These are phyloP conservation scores for Auriscalpium vulgare DNA, from an alignment of 768 basidiomycete genomes.

Conservation along the genomic window DNA sequence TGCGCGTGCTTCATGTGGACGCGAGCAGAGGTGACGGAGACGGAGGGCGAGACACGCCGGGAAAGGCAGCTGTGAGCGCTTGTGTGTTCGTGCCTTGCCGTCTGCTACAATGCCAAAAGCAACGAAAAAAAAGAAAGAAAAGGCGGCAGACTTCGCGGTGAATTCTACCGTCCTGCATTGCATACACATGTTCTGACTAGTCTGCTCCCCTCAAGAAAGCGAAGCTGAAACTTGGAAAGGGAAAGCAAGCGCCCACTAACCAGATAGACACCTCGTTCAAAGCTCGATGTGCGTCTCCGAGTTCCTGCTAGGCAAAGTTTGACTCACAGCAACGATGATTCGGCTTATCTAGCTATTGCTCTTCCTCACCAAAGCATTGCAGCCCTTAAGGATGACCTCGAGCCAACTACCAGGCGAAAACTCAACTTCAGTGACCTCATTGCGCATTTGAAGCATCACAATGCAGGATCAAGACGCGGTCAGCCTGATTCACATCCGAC, in stretches of 20 bases:
- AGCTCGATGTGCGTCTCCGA: conserved; percentile 63
- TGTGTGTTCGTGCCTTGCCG: conserved; percentile 2
- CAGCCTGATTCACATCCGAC: background rate
- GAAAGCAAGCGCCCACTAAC: conserved; percentile 75
- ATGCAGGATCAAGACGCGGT: conserved; percentile 69
- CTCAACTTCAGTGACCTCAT: conserved; percentile 73
- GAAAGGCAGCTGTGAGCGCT: background rate
- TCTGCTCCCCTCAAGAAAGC: conserved; percentile 58
- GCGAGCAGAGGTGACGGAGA: background rate
- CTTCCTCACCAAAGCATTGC: conserved; percentile 80
- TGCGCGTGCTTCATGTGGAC: too few species aligned
- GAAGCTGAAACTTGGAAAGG: conserved; percentile 94
- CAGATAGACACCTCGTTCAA: conserved; percentile 95
- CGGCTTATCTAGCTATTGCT: conserved; percentile 59
- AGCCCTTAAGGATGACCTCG: conserved; percentile 41
- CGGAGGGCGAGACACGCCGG: background rate
- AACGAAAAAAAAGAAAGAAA: conserved; percentile 80
- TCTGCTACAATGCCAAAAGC: conserved; percentile 65
- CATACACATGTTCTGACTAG: background rate
- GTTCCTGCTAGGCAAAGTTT: background rate
- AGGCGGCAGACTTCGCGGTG: conserved; percentile 82
- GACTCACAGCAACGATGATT: too few species aligned
- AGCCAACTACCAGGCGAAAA: conserved; percentile 70
- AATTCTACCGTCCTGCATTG: background rate
- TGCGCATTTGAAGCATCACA: conserved; percentile 78